A percentile compares a stretch with the other conserved stretches of the same genome.
These are phyloP conservation scores for Emmonsiellopsis sp. DNA, from an alignment of 2,329 filamentous ascomycete genomes.

Conservation along the genomic window DNA sequence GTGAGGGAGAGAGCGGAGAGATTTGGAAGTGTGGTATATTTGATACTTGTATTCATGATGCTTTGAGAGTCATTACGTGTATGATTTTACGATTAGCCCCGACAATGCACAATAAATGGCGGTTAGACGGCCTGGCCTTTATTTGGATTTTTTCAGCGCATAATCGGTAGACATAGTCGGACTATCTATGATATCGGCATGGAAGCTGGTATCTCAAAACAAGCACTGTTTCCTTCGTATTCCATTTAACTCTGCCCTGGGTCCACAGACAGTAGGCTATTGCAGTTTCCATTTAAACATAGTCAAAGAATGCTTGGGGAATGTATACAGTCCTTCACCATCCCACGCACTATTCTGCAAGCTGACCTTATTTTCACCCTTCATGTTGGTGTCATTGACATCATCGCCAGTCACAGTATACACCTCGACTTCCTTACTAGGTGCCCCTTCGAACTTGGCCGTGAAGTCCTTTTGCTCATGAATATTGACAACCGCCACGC, in stretches of 20 bases:
- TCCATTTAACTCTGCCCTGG: no score
- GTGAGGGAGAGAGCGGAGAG: no score
- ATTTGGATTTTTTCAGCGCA: background rate
- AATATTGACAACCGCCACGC: constrained; percentile 65
- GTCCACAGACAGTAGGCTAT: background rate
- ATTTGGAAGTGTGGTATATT: background rate
- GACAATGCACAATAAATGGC: background rate
- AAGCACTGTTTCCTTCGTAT: no score
- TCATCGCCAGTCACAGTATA: constrained; percentile 52
- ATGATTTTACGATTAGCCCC: background rate
- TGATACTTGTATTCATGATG: background rate
- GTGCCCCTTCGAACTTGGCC: constrained; percentile 49
- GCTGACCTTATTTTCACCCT: constrained; percentile 51
- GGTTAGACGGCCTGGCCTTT: background rate
- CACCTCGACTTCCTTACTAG: constrained; percentile 45
- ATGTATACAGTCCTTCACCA: constrained; percentile 52
- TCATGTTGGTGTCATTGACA: constrained; percentile 53
- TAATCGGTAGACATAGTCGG: background rate
- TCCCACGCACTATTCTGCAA: constrained; percentile 55
- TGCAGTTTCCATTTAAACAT: constrained; percentile 48
- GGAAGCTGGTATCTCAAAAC: background rate
- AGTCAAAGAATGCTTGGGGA: constrained; percentile 62
- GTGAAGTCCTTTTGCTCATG: constrained; percentile 51
- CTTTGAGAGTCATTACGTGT: background rate
- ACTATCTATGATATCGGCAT: background rate